Conservation (phyloP, 257 asterid genomes). For the Nicotiana tabacum region DNA sequence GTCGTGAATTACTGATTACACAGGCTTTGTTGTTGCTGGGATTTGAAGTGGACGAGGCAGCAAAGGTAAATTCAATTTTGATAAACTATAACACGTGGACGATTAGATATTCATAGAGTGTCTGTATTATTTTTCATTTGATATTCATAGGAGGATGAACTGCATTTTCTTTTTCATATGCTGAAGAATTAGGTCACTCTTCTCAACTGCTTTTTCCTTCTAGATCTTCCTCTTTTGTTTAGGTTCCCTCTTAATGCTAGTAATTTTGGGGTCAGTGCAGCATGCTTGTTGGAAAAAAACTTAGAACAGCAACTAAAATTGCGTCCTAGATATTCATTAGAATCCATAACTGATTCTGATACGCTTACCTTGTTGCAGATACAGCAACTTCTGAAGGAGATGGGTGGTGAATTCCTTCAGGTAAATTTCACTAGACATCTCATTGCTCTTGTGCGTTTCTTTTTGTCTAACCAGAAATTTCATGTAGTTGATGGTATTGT, state of each 20-base stretch:
- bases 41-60: slow-evolving; percentile 67
- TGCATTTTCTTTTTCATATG: too few relatives aligned
- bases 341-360: not conserved
- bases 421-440: slow-evolving; percentile 24
- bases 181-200: too few relatives aligned
- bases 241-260: not conserved
- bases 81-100: not conserved
- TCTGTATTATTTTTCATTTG: not conserved
- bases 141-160: too few relatives aligned
- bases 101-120: not conserved
- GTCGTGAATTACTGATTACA: slow-evolving; percentile 6
- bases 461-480: not conserved
- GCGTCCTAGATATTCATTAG: too few relatives aligned
- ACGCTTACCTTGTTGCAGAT: slow-evolving; percentile 43
- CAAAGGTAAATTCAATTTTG: slow-evolving; percentile 36
- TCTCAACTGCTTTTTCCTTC: too few relatives aligned
- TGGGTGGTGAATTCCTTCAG: slow-evolving; percentile 89
- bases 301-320: not conserved
- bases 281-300: not conserved
- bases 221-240: too few relatives aligned
- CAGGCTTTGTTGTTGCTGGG: slow-evolving; percentile 88
- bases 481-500: not conserved
- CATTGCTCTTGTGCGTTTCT: not conserved
- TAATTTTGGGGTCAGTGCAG: not conserved
- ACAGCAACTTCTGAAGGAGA: slow-evolving; percentile 62